phyloP scores from a whole-genome alignment of 2,329 filamentous ascomycete genomes.

The Talaromyces islandicus region DNA sequence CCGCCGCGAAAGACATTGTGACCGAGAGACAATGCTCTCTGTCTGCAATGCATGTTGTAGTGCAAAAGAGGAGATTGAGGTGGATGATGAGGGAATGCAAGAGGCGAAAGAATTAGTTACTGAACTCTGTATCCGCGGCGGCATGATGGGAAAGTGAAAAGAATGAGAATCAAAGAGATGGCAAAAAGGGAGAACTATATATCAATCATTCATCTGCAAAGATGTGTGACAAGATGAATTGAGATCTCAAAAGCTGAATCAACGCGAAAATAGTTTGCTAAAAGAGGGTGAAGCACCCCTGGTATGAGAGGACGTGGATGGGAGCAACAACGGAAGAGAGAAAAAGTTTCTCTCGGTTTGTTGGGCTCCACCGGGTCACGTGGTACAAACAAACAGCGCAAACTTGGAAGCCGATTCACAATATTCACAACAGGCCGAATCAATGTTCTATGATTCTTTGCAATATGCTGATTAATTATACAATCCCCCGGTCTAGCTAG shows the following conservation, averaged over 20 bases:
- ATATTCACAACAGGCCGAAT: background rate
- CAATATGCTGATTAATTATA: background rate
- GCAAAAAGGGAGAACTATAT: background rate
- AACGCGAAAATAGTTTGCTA: background rate
- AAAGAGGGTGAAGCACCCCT: constrained; percentile 12
- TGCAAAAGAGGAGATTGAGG: constrained; percentile 17
- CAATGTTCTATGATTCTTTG: background rate
- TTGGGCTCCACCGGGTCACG: constrained; percentile 2
- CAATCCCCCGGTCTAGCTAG: background rate
- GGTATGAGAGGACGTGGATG: constrained; percentile 2
- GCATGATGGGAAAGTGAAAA: constrained; percentile 22
- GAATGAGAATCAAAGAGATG: background rate
- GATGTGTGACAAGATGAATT: background rate
- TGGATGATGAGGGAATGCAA: constrained; percentile 19
- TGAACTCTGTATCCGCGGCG: constrained; percentile 33
- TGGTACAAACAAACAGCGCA: constrained; percentile 9
- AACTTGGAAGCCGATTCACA: background rate
- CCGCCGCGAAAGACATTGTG: constrained; percentile 16
- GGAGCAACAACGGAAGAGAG: background rate
- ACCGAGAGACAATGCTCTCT: background rate
- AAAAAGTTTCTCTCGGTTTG: constrained; percentile 9
- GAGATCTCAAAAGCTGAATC: background rate
- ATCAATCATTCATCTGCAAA: background rate
- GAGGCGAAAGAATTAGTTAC: constrained; percentile 25
- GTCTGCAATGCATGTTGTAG: constrained; percentile 11